phyloP scores from a whole-genome alignment of 495 filamentous ascomycete genomes.

The Aspergillus nidulans region DNA sequence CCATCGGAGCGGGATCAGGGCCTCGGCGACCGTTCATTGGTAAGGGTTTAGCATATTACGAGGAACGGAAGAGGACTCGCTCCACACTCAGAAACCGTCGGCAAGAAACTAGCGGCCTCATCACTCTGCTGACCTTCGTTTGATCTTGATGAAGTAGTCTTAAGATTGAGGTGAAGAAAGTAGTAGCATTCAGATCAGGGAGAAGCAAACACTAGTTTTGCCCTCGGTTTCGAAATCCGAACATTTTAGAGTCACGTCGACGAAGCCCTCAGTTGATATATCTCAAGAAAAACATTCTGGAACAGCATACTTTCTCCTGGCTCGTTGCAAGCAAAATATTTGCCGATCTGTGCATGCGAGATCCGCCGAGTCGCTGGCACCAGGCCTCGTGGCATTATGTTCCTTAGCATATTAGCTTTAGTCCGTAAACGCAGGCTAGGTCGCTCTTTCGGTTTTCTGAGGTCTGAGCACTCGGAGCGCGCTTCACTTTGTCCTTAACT shows the following conservation, averaged over 20 bases:
- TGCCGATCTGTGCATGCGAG: slow-evolving; percentile 19
- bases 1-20: not conserved
- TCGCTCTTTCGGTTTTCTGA: not conserved
- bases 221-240: not conserved
- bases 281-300: not conserved
- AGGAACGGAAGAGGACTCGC: not conserved
- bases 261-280: not conserved
- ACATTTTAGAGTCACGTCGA: not conserved
- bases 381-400: slow-evolving; percentile 19
- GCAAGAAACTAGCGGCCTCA: not conserved
- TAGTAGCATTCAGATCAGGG: not conserved
- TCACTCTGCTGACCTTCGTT: not conserved
- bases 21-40: not conserved
- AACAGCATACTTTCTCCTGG: not conserved
- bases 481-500: too few species aligned
- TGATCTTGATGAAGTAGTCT: not conserved
- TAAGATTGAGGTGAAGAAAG: too few species aligned
- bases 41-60: too few species aligned
- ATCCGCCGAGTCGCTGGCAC: slow-evolving; percentile 12
- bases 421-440: not conserved
- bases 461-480: too few species aligned
- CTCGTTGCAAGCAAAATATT: slow-evolving; percentile 2
- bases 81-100: not conserved
- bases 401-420: slow-evolving; percentile 3
- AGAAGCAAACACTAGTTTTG: not conserved